Evolutionary conservation across 768 basidiomycete species (phyloP).

Genomic region (Gymnopilus dilepis): DNA sequence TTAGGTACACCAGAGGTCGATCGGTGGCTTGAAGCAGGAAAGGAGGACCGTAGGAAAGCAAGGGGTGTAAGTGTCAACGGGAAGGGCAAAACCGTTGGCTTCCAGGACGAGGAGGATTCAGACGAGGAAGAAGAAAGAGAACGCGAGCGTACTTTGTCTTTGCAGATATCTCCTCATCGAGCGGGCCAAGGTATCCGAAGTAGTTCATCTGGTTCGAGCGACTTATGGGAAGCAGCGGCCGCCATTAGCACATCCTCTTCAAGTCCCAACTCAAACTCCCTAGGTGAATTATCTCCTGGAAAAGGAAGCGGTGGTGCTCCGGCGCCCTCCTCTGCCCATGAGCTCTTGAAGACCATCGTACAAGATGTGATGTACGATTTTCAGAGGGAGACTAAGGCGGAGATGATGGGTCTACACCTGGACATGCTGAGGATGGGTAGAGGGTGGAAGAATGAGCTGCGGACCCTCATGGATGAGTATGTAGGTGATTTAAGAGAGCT

Average conservation of each 20-base stretch:
- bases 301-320: slow-evolving; percentile 27
- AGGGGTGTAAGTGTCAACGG: slow-evolving; percentile 26
- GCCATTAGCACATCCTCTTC: slow-evolving; percentile 36
- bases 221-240: slow-evolving; percentile 38
- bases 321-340: slow-evolving; percentile 48
- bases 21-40: slow-evolving; percentile 52
- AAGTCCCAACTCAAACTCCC: slow-evolving; percentile 29
- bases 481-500: slow-evolving; percentile 61
- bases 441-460: slow-evolving; percentile 69
- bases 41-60: slow-evolving; percentile 30
- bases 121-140: slow-evolving; percentile 33
- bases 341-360: slow-evolving; percentile 67
- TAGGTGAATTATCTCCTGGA: slow-evolving; percentile 24
- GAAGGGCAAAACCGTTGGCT: slow-evolving; percentile 53
- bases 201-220: slow-evolving; percentile 29
- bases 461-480: slow-evolving; percentile 65
- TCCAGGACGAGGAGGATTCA: slow-evolving; percentile 39
- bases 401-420: slow-evolving; percentile 77
- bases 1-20: slow-evolving; percentile 61
- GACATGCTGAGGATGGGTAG: slow-evolving; percentile 76
- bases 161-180: slow-evolving; percentile 66
- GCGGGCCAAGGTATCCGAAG: slow-evolving; percentile 22
- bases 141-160: slow-evolving; percentile 46
- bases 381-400: slow-evolving; percentile 69
- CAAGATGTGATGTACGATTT: slow-evolving; percentile 77